A percentile compares a stretch with the other conserved stretches of the same genome.
phyloP scores from a whole-genome alignment of 768 basidiomycete genomes.

The Hericium rajendrae region DNA sequence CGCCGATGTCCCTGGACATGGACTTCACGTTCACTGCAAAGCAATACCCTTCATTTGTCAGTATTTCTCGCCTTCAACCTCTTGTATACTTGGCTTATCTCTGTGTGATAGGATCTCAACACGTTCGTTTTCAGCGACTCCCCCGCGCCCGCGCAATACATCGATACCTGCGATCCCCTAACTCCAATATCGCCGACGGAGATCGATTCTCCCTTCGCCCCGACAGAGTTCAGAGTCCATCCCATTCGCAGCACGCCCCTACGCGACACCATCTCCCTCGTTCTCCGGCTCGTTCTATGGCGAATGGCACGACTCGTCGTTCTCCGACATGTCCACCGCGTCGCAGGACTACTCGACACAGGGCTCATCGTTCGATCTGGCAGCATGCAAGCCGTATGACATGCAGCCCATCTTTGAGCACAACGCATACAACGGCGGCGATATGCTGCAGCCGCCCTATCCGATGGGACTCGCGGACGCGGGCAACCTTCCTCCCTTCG shows the following conservation, averaged over 20 bases:
- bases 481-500: background rate
- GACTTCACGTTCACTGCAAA: slow-evolving; percentile 3
- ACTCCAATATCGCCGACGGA: slow-evolving; percentile 1
- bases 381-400: slow-evolving; percentile 4
- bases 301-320: slow-evolving; percentile 2
- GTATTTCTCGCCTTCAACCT: background rate
- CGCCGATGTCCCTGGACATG: slow-evolving; percentile 1
- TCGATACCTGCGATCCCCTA: slow-evolving; percentile 13
- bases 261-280: background rate
- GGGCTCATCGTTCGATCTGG: slow-evolving; percentile 5
- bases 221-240: background rate
- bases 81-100: background rate
- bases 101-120: slow-evolving; percentile 6
- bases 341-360: slow-evolving; percentile 2
- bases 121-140: slow-evolving; percentile 14
- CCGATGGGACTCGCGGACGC: background rate
- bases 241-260: background rate
- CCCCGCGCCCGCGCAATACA: slow-evolving; percentile 6
- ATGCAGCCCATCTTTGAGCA: background rate
- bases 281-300: slow-evolving; percentile 10
- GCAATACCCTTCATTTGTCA: slow-evolving; percentile 13
- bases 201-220: background rate
- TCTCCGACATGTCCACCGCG: slow-evolving; percentile 9
- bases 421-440: background rate
- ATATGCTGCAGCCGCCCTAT: background rate